phyloP scores from a whole-genome alignment of 208 protist genomes.

The Trypanosoma melophagium region DNA sequence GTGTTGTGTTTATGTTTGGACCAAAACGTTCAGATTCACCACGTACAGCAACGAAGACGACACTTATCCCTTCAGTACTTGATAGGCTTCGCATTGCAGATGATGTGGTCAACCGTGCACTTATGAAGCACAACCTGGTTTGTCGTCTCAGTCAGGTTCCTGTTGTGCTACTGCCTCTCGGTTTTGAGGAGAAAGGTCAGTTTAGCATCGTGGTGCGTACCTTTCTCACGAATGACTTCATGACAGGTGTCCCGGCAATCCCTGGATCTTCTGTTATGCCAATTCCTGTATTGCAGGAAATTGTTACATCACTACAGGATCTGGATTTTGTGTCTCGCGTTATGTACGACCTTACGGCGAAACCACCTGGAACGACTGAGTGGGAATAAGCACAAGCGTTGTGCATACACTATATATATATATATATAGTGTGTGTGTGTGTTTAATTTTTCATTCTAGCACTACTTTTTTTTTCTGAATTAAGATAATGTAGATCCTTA shows the following conservation, averaged over 20 bases:
- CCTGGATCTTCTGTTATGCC: slow-evolving; percentile 88
- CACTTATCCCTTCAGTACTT: slow-evolving; percentile 67
- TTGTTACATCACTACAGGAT: slow-evolving; percentile 65
- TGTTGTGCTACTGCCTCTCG: slow-evolving; percentile 90
- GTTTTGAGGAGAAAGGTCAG: slow-evolving; percentile 68
- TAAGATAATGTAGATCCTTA: no score
- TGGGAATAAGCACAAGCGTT: slow-evolving; percentile 96
- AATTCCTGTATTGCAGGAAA: slow-evolving; percentile 74
- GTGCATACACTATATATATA: slow-evolving; percentile 3
- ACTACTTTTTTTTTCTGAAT: slow-evolving; percentile 14
- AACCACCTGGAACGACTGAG: slow-evolving; percentile 98
- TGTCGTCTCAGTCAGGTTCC: slow-evolving; percentile 92
- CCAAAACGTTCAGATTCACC: slow-evolving; percentile 27
- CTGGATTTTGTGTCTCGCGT: slow-evolving; percentile 90
- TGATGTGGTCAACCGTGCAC: slow-evolving; percentile 72
- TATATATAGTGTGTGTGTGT: not conserved
- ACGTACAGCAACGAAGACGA: slow-evolving; percentile 68
- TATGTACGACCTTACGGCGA: slow-evolving; percentile 95
- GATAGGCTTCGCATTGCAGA: slow-evolving; percentile 91
- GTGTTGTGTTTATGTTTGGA: slow-evolving; percentile 93
- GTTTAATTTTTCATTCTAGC: not conserved
- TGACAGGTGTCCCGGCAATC: slow-evolving; percentile 92
- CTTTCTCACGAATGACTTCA: slow-evolving; percentile 97
- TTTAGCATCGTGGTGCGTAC: slow-evolving; percentile 92
- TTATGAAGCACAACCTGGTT: slow-evolving; percentile 84